Evolutionary conservation across 768 basidiomycete genomes (phyloP), one percentile per base, ranked within the genome.

Genomic region (Holtermanniella nyarrowii): DNA sequence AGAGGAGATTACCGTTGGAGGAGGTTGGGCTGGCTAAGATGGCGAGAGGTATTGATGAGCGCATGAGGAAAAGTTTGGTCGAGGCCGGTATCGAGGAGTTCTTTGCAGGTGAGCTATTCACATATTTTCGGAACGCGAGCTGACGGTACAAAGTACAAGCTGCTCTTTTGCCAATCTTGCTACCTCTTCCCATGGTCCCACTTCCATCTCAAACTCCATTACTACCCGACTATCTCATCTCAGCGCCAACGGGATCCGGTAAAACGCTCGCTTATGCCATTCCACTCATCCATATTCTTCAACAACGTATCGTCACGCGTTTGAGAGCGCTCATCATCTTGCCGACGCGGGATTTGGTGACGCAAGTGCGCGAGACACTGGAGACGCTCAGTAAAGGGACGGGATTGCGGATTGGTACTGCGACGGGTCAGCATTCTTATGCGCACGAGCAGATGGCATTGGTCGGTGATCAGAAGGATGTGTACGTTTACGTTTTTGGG

Each of bases 191-290:
- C 27, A 53, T 62, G 16, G 52, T 56, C 46, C 74, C 44, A 1
- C 70, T 89, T 10, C 87, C 88, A 62, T 74, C 77, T 41, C 82
- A 86, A 0, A 82, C 79, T 59, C 66, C 78, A 51, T 77, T 80
- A 27, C 82, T 82, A 23, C 77, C 77, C 23, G 95, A 99, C 71
- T 78, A 90, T 12, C 91, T 90, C 59, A 86, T 93, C 12, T 95
- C 89, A 5, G 95, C 95, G 1, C 95, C 95, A 0, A 99, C 95
- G 0, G 95, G 95, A 21, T 95, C 90, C 60, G 95, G 95, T 0
- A 99, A 99, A 72, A 99, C 93, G 0, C 77, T 99, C 24, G 86
- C 88, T n/a, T 99, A 99, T 73, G 86, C 83, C 1, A 73, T 97
- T 26, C 95, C 95, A 0, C 85, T 96, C 49, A 77, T 95, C 25